phyloP scores from a whole-genome alignment of 2,329 filamentous ascomycete species.

The Monilinia fructicola region DNA sequence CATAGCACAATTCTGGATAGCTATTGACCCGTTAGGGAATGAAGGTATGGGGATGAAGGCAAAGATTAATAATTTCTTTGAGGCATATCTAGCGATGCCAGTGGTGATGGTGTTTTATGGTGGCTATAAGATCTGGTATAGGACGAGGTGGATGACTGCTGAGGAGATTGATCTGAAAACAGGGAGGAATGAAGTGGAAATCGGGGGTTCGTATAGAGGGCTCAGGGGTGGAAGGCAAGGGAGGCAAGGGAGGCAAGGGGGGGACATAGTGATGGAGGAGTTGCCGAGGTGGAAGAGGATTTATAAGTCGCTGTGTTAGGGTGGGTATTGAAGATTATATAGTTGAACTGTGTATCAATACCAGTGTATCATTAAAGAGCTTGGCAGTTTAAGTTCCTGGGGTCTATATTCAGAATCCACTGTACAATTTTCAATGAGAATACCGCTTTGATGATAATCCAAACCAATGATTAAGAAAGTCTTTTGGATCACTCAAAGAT shows the following conservation, averaged over 20 bases:
- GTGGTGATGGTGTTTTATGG: constrained; percentile 68
- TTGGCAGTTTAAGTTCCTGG: not conserved
- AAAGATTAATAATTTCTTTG: constrained; percentile 68
- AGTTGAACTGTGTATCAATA: not conserved
- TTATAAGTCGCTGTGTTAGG: constrained; percentile 10
- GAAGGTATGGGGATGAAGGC: constrained; percentile 43
- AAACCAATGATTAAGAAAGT: not conserved
- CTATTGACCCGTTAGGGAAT: constrained; percentile 66
- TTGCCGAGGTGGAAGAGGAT: constrained; percentile 7
- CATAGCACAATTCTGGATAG: constrained; percentile 69
- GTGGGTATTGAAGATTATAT: not conserved
- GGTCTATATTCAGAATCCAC: not conserved
- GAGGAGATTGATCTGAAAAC: constrained; percentile 84
- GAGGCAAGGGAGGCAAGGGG: no score
- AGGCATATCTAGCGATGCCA: constrained; percentile 67
- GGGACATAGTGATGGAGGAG: not conserved
- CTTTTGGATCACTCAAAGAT: not conserved
- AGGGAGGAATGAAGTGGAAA: constrained; percentile 65
- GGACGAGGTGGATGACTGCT: constrained; percentile 64
- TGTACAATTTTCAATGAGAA: not conserved
- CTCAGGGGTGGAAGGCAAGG: constrained; percentile 51
- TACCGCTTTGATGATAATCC: not conserved
- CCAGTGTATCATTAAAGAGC: not conserved
- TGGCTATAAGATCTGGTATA: constrained; percentile 74
- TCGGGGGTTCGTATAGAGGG: constrained; percentile 63